Percentiles rank a stretch among this genome's conserved stretches.
phyloP scores from a whole-genome alignment of 257 asterid genomes.

The Henckelia pumila region DNA sequence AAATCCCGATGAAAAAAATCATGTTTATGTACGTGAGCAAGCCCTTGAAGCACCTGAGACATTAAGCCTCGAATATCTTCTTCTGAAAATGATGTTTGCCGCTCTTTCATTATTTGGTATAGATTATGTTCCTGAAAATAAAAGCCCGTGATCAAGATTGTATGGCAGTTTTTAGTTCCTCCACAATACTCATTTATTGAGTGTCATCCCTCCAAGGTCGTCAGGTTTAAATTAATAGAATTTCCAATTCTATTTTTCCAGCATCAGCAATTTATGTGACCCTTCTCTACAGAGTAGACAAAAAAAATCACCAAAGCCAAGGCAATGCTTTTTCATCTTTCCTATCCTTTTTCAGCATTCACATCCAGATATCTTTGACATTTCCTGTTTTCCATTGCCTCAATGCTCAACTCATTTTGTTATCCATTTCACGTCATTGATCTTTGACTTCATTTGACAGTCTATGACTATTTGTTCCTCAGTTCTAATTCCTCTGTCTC shows the following conservation, averaged over 20 bases:
- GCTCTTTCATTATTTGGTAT: conserved; percentile 82
- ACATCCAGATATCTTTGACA: background rate
- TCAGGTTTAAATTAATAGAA: background rate
- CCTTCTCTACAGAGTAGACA: too few relatives aligned
- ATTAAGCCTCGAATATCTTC: conserved; percentile 77
- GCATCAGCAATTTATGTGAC: background rate
- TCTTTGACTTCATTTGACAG: background rate
- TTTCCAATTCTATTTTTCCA: background rate
- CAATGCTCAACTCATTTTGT: background rate
- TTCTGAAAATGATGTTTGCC: conserved; percentile 61
- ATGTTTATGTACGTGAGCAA: conserved; percentile 72
- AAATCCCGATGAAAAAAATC: conserved; percentile 91
- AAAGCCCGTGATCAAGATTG: conserved; percentile 16
- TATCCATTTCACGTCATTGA: too few relatives aligned
- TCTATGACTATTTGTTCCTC: background rate
- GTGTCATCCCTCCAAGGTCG: background rate
- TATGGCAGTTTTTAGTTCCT: conserved; percentile 1
- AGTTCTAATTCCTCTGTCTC: background rate
- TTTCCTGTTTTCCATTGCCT: background rate
- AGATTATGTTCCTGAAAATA: conserved; percentile 71
- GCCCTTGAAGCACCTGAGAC: conserved; percentile 93
- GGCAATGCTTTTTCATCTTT: background rate
- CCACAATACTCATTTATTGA: background rate
- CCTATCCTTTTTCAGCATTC: background rate
- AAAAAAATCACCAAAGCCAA: too few relatives aligned